These are phyloP conservation scores for Colletotrichum eleusines DNA, from an alignment of 2,329 filamentous ascomycete genomes.

Conservation along the genomic window DNA sequence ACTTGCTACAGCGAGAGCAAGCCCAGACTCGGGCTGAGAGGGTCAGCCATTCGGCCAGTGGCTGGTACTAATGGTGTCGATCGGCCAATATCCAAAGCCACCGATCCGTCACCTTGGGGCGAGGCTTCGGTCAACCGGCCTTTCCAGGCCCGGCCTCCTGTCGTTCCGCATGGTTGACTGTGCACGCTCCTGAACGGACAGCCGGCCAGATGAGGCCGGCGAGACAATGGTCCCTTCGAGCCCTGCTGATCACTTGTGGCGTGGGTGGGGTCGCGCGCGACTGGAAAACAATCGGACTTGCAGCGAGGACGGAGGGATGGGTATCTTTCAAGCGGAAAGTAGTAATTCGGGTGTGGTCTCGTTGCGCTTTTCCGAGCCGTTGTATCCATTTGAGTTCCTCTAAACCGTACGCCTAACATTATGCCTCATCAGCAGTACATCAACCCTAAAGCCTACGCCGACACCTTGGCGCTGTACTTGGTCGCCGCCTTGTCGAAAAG, in stretches of 20 bases:
- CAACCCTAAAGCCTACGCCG: conserved; percentile 52
- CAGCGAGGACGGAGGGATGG: conserved; percentile 14
- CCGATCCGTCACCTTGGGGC: conserved; percentile 28
- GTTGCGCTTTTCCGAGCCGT: conserved; percentile 40
- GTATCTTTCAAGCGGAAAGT: conserved; percentile 40
- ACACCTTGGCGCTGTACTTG: conserved; percentile 89
- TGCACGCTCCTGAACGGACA: conserved; percentile 13
- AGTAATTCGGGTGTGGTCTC: conserved; percentile 39
- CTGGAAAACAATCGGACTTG: conserved; percentile 3
- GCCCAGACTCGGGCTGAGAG: conserved; percentile 29
- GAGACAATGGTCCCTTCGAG: conserved; percentile 36
- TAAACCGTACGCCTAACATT: conserved; percentile 43
- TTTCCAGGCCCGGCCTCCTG: background rate
- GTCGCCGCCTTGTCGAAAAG: conserved; percentile 87
- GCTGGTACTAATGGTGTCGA: conserved; percentile 32
- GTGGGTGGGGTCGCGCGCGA: conserved; percentile 12
- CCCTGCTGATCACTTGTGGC: conserved; percentile 34
- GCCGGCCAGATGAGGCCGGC: conserved; percentile 14
- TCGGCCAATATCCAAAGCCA: conserved; percentile 26
- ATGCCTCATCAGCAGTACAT: conserved; percentile 39
- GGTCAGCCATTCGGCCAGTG: background rate
- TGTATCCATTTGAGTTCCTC: conserved; percentile 38
- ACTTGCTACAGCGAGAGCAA: background rate
- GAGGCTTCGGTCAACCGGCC: conserved; percentile 11
- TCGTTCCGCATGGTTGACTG: background rate